Percentiles rank a stretch among this genome's conserved stretches.
Evolutionary conservation across 148 eudicot genomes (phyloP).

Genomic region (Polygonum aviculare): DNA sequence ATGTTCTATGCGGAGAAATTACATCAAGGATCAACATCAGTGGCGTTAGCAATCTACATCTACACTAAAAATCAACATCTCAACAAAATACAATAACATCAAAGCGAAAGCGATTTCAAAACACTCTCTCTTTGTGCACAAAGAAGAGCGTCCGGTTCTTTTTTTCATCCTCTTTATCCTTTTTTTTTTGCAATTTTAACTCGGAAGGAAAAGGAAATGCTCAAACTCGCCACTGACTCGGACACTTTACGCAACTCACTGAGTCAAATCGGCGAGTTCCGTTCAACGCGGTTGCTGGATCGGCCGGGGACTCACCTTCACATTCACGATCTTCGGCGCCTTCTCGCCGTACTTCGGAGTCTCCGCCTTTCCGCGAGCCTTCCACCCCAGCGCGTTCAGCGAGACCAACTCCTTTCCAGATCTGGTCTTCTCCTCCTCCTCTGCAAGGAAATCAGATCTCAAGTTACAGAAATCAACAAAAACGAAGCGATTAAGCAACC

Average conservation of each 20-base stretch:
- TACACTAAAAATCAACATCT: not conserved
- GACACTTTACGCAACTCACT: constrained; percentile 11
- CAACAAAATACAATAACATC: not conserved
- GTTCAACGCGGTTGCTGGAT: constrained; percentile 82
- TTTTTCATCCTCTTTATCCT: constrained; percentile 6
- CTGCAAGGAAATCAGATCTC: constrained; percentile 19
- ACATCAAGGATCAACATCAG: not conserved
- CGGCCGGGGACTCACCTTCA: constrained; percentile 57
- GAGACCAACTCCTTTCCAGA: constrained; percentile 36
- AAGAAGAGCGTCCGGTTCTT: not conserved
- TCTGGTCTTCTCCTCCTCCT: constrained; percentile 22
- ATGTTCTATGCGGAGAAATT: not conserved
- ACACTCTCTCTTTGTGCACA: not conserved
- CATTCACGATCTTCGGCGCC: constrained; percentile 70
- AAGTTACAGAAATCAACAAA: not conserved
- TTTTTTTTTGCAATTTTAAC: not conserved
- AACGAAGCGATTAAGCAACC: not conserved
- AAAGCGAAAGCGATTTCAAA: not conserved
- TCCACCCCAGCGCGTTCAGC: constrained; percentile 47
- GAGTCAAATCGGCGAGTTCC: constrained; percentile 9
- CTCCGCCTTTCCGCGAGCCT: not conserved
- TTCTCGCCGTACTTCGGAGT: constrained; percentile 29
- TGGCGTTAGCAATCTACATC: constrained; percentile 9
- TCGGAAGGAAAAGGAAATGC: not conserved
- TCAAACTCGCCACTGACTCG: constrained; percentile 8